Base-by-base conservation (phyloP, 148 eudicot genomes). In the Spergularia marina region DNA sequence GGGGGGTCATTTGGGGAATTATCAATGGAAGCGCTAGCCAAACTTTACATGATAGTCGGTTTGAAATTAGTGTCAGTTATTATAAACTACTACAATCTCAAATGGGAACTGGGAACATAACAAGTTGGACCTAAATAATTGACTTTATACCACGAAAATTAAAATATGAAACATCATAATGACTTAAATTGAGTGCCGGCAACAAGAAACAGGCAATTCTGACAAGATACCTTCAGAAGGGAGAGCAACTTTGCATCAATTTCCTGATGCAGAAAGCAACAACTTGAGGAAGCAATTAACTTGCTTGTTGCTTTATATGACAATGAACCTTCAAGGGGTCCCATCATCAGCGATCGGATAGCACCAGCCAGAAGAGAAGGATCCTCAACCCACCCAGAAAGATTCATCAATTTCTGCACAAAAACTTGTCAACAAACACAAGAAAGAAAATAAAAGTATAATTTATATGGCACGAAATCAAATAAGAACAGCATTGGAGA, bases 361-460 rank as follows among this genome's bases (percentile, higher is more conserved):
- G 90, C 86, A 84, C 86, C 78, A 72, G 97, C 94, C 61, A 85
- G 74, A 71, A 88, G 88, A 75, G 94, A 92, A 76, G 98, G 99
- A 82, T 96, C 99, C 68, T 96, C 94, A 85, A 96, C 82, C 74
- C 90, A 91, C 44, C 89, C 86, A 65, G 84, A 81, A 51, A 85
- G 72, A 67, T 73, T 88, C 79, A 89, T 79, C 84, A 92, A 73
- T 81, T 89, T 92, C 99, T 96, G 99, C 87, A 91, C 65, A 73
- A 80, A 81, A 63, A 81, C 40, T 85, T 74, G 68, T 80, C 75
- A 81, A 79, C 64, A 71, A 79, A 79, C 62, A 34, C 59, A 55
- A 77, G 23, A 16, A 51, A 74, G 66, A 75, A 66, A 66, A 40
- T 54, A 54, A 68, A 65, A 66, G 12, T 56, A 53, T 64, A 77